Base-by-base conservation (phyloP, 495 filamentous ascomycete species). In the Aspergillus steynii region DNA sequence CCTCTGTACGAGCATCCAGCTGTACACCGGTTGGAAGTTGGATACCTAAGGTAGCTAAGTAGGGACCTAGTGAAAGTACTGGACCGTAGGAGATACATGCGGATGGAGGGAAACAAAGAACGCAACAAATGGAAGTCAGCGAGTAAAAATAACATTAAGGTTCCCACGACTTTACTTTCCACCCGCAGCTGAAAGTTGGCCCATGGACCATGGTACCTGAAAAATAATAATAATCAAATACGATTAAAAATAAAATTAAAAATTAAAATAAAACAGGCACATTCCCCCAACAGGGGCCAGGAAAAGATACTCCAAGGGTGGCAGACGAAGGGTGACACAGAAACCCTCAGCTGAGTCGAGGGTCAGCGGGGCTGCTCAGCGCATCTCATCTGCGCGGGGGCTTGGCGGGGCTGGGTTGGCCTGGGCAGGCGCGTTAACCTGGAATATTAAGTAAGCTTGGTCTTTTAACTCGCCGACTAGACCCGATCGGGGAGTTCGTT, bases 361-460 rank as follows among this genome's bases (percentile, higher is more conserved):
- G 34, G 10, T 1, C 12, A 15, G 20, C 20, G 20, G 20, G 20
- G 20, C 20, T 20, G 20, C 20, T 42, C 37, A 42, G 37, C 37
- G 20, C 37, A 42, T 42, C 37, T 5, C 31, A 34, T 34, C 31
- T 34, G 31, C 31, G 31, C 31, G 31, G 31, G 31, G 31, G 31
- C 31, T 34, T 20, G 20, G 2, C 31, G 1, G 31, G 31, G 31
- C 31, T 34, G 31, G 37, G 12, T 20, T 20, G 20, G 20, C 20
- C 20, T 3, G 10, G 37, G 37, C 37, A 14, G 37, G 55, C 55
- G 55, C 55, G 55, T 29, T 57, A 57, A 31, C 37, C 55, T 47
- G 46, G 42, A 48, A 47, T 57, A 57, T 45, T 57, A 46, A 45
- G 37, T 57, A 29, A 54, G 52, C 29, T 29, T 20, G 20, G 20